Evolutionary conservation across 2,329 filamentous ascomycete genomes (phyloP), one percentile per base, ranked within the genome.

Genomic region (Cryphonectria parasitica): DNA sequence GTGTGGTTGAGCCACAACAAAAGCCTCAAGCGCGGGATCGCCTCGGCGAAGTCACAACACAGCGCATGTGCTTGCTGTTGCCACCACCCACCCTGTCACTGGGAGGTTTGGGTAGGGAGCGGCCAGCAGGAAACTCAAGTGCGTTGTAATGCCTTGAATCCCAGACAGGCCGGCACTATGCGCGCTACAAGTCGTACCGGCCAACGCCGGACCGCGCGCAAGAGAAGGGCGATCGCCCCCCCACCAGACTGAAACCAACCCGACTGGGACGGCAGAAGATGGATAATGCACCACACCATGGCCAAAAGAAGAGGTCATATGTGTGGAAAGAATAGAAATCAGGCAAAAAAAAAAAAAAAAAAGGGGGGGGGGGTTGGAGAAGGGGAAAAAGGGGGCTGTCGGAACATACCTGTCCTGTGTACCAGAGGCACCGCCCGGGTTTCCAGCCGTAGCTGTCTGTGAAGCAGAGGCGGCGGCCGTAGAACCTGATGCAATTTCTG

Each of bases 401-500:
- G 15, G 34, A 36, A 77, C 77, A 62, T 72, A 81, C 80, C 78
- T 79, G 54, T 81, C 79, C 65, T 79, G 77, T 45, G 73, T 69
- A n/a, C 76, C 66, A 6, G 74, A 75, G 54, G 76, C 69, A 54
- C 78, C 74, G 36, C 76, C 76, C 5, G 77, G 62, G 66, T 78
- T 79, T 39, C 80, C 79, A 28, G 77, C 74, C 31, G 80, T 76
- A 64, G 78, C 77, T 39, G 80, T 75, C 52, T 75, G 79, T 71
- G 77, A 80, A 74, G 82, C 77, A 77, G 82, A 77, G 75, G 79
- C 76, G 75, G 83, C 76, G 76, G 86, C 80, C 68, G 85, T 77
- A 70, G 82, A 78, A 67, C 86, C 79, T 75, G 83, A 83, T 71
- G 86, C 84, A 67, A 87, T 84, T 76, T 95, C 89, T 63, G 93